Base-by-base conservation (phyloP, 441 rosid species). In the Theobroma grandiflorum region DNA sequence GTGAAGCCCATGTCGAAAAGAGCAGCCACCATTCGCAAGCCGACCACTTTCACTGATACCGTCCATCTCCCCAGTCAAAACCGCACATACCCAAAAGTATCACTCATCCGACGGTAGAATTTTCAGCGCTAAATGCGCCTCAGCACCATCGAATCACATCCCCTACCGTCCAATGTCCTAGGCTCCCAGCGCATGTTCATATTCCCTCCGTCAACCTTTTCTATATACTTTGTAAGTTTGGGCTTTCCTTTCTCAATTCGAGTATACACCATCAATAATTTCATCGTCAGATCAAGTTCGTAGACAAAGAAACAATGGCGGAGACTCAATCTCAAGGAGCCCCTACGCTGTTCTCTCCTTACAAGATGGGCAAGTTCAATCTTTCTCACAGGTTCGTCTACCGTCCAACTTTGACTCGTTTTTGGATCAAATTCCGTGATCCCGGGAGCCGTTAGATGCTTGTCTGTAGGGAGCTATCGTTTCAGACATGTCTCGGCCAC, bases 301-400 rank as follows among this genome's bases (percentile, higher is more conserved):
- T 2, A 49, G 74, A 47, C 15, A 14, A 35, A 50, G 45, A 18
- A 67, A 49, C 3, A 53, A 83, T 84, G 91, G 83, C 79, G 16
- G 84, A 78, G 38, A 53, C 47, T 62, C 68, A 50, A 62, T 72
- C 68, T 52, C 20, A 73, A n/a, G 72, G 45, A 15, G 40, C 72
- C 15, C 58, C 42, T 37, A 78, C 85, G 31, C 85, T 94, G 7
- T 91, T 91, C 78, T 80, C 90, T 70, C 88, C 96, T 15, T 92
- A 89, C 90, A 88, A 87, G 85, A 91, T 92, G 94, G 95, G 91
- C 63, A 91, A 86, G 80, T 88, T 93, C 89, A 72, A 84, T 73
- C 95, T 93, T 79, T 90, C 97, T 53, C 98, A 93, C 88, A 87
- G 97, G 96, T 93, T 59, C 47, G 82, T 76, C 6, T 0, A 20